phyloP scores from a whole-genome alignment of 768 basidiomycete species.

The Thelephora ganbajun region DNA sequence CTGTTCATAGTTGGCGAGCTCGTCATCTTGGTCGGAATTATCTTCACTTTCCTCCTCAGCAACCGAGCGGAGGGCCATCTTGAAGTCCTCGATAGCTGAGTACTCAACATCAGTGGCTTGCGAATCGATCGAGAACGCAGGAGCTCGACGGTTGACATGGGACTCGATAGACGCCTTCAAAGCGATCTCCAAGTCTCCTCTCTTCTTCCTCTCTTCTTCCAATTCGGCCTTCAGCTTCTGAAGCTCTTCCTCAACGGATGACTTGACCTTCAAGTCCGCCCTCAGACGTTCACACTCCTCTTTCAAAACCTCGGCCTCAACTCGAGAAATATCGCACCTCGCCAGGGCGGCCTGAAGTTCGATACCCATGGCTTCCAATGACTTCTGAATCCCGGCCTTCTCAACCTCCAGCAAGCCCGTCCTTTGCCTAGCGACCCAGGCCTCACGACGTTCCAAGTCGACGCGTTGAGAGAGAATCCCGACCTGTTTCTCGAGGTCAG shows the following conservation, averaged over 20 bases:
- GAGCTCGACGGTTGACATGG: slow-evolving; percentile 25
- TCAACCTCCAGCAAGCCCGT: slow-evolving; percentile 53
- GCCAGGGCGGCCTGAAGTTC: slow-evolving; percentile 17
- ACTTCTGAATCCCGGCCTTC: slow-evolving; percentile 41
- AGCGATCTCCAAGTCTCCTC: slow-evolving; percentile 38
- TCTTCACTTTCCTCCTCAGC: slow-evolving; percentile 36
- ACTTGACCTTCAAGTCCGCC: slow-evolving; percentile 11
- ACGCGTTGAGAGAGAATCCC: slow-evolving; percentile 51
- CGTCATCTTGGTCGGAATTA: slow-evolving; percentile 39
- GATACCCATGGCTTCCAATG: slow-evolving; percentile 22
- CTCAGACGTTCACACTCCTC: slow-evolving; percentile 25
- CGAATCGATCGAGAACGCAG: slow-evolving; percentile 52
- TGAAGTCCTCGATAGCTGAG: slow-evolving; percentile 24
- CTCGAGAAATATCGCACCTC: slow-evolving; percentile 12
- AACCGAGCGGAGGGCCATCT: slow-evolving; percentile 33
- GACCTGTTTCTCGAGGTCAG: slow-evolving; percentile 60
- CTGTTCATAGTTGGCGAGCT: slow-evolving; percentile 54
- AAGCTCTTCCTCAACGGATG: slow-evolving; percentile 10
- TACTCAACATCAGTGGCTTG: slow-evolving; percentile 58
- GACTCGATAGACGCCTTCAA: slow-evolving; percentile 24
- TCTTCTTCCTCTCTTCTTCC: slow-evolving; percentile 25
- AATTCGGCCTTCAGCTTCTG: slow-evolving; percentile 18
- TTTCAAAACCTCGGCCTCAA: slow-evolving; percentile 18
- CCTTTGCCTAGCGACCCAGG: slow-evolving; percentile 72
- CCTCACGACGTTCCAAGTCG: slow-evolving; percentile 69